Base-by-base conservation (phyloP, 768 basidiomycete genomes). In the Termitomyces sp. region DNA sequence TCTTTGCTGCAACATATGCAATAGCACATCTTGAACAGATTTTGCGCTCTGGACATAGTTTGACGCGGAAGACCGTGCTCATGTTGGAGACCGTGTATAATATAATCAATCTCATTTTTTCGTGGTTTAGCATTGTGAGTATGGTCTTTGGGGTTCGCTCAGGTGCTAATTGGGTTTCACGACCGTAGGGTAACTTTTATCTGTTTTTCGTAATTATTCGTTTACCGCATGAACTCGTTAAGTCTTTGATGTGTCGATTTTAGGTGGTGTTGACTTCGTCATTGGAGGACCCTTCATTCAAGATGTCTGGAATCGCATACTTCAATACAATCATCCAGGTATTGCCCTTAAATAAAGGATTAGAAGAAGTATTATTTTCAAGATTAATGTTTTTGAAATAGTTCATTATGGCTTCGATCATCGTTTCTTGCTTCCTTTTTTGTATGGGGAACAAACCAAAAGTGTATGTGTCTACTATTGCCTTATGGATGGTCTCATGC, bases 381-480 rank as follows among this genome's bases (percentile, higher is more conserved):
- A 33, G 22, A 50, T 52, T 59, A n/a, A 58, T 22, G 11, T 31
- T 42, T 7, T 45, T 37, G 20, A 31, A 33, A 56, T 65, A 95
- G 87, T 96, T 92, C 69, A 73, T 87, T 36, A 87, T 97, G 80
- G 86, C 88, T 4, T 90, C 90, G 4, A 81, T 92, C 44, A 81
- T 98, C 31, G 81, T 95, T n/a, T 88, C 91, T 8, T 89, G 87
- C 64, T 97, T 98, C 79, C 76, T 97, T 1, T 90, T 97, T 70
- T 90, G 93, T 0, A 96, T 98, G 94, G 95, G 95, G 18, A 97
- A 97, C 72, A 89, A 90, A 68, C 95, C 95, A 4, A 81, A 84
- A 74, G 86, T 91, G 92, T 94, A 61, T 31, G 76, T 67, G 18
- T 12, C 27, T 12, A 52, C 36, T 27, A 36, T 50, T 3, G n/a